These are phyloP conservation scores for Calamus simplicifolius DNA, from an alignment of 176 grass and related monocot species.

Conservation along the genomic window DNA sequence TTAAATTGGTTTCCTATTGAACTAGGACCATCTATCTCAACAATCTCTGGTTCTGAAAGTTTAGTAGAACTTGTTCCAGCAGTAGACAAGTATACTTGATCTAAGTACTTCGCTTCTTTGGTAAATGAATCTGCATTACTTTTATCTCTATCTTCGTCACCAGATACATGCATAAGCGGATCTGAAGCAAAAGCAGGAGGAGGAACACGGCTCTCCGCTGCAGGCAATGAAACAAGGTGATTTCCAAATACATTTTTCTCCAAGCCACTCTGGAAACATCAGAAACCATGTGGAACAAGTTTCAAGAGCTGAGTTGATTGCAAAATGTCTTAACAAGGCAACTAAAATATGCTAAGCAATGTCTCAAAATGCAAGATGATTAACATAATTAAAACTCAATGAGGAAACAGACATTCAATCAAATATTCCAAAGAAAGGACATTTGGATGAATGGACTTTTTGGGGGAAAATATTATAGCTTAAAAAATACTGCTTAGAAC, in stretches of 20 bases:
- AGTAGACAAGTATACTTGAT: conserved; percentile 35
- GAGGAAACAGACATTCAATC: not conserved
- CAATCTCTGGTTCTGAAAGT: conserved; percentile 67
- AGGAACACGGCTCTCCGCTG: conserved; percentile 33
- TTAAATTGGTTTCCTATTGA: conserved; percentile 36
- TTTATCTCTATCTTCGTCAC: conserved; percentile 33
- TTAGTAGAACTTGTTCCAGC: conserved; percentile 23
- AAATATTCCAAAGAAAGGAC: too few species aligned
- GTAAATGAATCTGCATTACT: conserved; percentile 31
- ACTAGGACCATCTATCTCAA: conserved; percentile 84
- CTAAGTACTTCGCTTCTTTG: conserved; percentile 22
- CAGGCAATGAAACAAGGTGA: conserved; percentile 64
- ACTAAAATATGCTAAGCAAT: not conserved
- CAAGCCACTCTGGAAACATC: conserved; percentile 73
- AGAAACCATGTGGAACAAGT: not conserved
- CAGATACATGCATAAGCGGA: conserved; percentile 50
- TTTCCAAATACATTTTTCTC: conserved; percentile 99
- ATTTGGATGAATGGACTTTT: too few species aligned
- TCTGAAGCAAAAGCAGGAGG: conserved; percentile 85
- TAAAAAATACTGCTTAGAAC: too few species aligned
- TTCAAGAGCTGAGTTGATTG: not conserved
- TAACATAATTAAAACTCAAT: not conserved
- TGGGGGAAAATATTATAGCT: too few species aligned
- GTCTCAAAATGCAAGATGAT: not conserved
- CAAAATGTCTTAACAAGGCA: too few species aligned